Evolutionary conservation across 2,329 filamentous ascomycete species (phyloP), one percentile per base, ranked within the genome.

Genomic region (Pezicula radicicola): DNA sequence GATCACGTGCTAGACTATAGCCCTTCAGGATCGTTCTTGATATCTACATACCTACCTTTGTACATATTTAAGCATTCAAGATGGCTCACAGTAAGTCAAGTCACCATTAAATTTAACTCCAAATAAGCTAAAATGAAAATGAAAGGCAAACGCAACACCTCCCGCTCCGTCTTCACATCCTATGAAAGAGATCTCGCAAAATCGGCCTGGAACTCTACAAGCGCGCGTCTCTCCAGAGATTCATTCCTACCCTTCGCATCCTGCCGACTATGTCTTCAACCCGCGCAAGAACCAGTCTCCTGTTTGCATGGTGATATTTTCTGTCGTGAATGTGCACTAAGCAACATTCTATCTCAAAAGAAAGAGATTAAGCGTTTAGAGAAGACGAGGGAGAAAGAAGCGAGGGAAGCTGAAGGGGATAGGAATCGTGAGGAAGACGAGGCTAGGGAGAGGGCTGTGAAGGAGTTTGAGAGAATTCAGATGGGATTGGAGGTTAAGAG

Each of bases 311-410:
- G 93, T 55, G 92, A 97, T 69, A 78, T 99, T 13, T 97, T 97
- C 74, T 99, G 93, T 70, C 85, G 91, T 61, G 94, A 97, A 74
- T 99, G 93, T 73, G 92, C 91, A 8, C 82, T 97, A 49, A 85
- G 78, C 60, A 96, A 97, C 63, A 84, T 99, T n/a, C 78, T 97
- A 1, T 81, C 91, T 1, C 93, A 99, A 70, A 87, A 90, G 61
- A 89, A 92, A 72, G 94, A 97, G 66, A 92, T 96, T 58, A 94
- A 91, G 68, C 83, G 94, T 0, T 66, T 89, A 2, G 89, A 90
- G 55, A 87, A 83, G 60, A 78, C 81, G 19, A 76, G 81, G 18
- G 84, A 86, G 58, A 74, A 79, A 28, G 80, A 83, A 27, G 75
- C 78, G 55, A 77, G 80, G 50, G 87, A 91, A 25, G 74, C 78